Base-by-base conservation (phyloP, 1,284 basidiomycete genomes). In the Vanrija humicola region DNA sequence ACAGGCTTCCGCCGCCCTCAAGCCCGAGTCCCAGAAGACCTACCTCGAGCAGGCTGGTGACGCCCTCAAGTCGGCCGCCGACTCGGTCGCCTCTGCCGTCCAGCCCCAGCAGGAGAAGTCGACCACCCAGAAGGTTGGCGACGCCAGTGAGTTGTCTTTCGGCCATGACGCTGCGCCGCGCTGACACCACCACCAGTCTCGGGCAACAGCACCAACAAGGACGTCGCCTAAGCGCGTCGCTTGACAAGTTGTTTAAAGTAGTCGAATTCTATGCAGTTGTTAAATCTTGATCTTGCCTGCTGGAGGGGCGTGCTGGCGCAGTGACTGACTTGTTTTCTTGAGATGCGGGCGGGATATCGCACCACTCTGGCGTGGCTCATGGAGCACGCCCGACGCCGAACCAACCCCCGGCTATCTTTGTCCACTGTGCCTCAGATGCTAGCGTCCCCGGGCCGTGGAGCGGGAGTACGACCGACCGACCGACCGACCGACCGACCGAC, bases 21-120 rank as follows among this genome's bases (percentile, higher is more conserved):
- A 73, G 67, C 73, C 73, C 66, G 69, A 75, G 67, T 72, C 69
- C 28, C 64, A 75, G 66, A 75, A 75, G 66, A 62, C 67, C 16
- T 70, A 69, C 65, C 56, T 72, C 54, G 71, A 73, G 65, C 71
- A 74, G 65, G 70, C 67, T 39, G 50, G 58, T 29, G 73, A 75
- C 62, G 61, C 54, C 55, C 59, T 73, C 63, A 70, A 69, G 62
- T 67, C 66, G 46, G 65, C 58, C 50, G 54, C 68, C 39, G 73
- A 75, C 67, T 58, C 54, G 48, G 70, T 60, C 52, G 70, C 70
- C 53, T 72, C 72, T 18, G 72, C 63, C 54, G 66, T 64, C 59
- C 60, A 62, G 56, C 63, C 63, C 45, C 58, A 60, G 54, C 65
- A 69, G 61, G 70, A 73, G 67, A 72, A 73, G 66, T 62, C 64